These are phyloP conservation scores for Talaromyces nanjingensis DNA, from an alignment of 495 filamentous ascomycete genomes.

Conservation along the genomic window DNA sequence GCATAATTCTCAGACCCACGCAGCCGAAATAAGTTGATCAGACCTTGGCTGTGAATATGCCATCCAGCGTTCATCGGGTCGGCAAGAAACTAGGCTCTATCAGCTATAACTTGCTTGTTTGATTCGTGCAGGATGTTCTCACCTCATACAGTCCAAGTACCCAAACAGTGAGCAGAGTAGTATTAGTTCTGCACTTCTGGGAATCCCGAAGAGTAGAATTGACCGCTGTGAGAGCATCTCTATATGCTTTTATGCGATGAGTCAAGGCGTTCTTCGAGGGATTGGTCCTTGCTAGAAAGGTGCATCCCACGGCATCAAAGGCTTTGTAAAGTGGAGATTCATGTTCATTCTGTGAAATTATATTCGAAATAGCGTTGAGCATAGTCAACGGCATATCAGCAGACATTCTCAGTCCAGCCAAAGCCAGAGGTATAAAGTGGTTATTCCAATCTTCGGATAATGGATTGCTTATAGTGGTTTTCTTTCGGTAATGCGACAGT, in stretches of 20 bases:
- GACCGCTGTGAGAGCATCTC: neutral
- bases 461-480: neutral
- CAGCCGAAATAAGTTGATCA: neutral
- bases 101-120: too few relatives aligned
- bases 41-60: neutral
- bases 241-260: neutral
- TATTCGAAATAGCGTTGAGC: neutral
- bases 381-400: neutral
- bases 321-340: neutral
- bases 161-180: neutral
- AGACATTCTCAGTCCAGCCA: neutral
- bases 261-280: neutral
- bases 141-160: slow-evolving; percentile 3
- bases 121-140: too few relatives aligned
- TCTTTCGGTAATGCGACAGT: neutral
- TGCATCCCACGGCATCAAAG: neutral
- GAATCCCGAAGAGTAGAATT: neutral
- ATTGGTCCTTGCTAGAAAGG: neutral
- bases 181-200: neutral
- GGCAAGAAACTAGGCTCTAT: neutral
- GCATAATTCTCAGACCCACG: neutral
- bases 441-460: neutral
- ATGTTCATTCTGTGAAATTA: neutral
- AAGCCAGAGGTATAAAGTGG: neutral
- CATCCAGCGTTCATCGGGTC: neutral